Conservation (phyloP, 1,284 basidiomycete species). For the Cystobasidium slooffiae region DNA sequence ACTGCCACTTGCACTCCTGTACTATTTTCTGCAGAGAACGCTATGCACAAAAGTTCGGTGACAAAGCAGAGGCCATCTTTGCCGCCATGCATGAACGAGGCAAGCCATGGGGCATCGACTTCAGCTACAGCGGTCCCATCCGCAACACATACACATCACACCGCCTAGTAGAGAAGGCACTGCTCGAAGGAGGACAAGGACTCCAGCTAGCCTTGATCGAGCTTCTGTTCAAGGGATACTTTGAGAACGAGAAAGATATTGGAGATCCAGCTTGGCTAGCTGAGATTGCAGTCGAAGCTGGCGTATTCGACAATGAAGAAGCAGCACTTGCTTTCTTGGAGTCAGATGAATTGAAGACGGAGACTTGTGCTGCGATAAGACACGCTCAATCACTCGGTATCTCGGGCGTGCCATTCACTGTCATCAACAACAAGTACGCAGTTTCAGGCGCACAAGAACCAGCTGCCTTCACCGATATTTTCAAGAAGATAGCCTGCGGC, state of each 20-base stretch:
- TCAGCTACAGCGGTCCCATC: conserved; percentile 68
- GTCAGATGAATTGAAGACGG: conserved; percentile 69
- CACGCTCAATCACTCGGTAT: conserved; percentile 72
- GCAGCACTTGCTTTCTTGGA: conserved; percentile 67
- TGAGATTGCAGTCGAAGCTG: conserved; percentile 65
- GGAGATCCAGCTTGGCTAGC: conserved; percentile 65
- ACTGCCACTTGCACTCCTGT: background rate
- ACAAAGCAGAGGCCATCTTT: conserved; percentile 36
- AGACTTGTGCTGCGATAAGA: conserved; percentile 70
- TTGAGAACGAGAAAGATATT: conserved; percentile 70
- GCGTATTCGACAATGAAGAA: conserved; percentile 68
- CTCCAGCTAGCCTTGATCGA: conserved; percentile 67
- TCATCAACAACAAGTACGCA: conserved; percentile 67
- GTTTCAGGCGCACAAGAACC: conserved; percentile 59
- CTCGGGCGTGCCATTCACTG: conserved; percentile 76
- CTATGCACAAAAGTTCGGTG: conserved; percentile 38
- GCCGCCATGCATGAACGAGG: conserved; percentile 60
- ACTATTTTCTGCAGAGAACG: conserved; percentile 22
- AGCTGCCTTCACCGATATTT: conserved; percentile 60
- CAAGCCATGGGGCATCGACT: conserved; percentile 66
- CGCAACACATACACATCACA: conserved; percentile 71
- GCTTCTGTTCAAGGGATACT: conserved; percentile 69
- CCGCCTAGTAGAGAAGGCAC: conserved; percentile 73
- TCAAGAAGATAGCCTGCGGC: conserved; percentile 54
- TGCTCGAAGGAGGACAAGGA: conserved; percentile 67